These are phyloP conservation scores for Xylona heveae DNA, from an alignment of 495 filamentous ascomycete genomes.

Conservation along the genomic window DNA sequence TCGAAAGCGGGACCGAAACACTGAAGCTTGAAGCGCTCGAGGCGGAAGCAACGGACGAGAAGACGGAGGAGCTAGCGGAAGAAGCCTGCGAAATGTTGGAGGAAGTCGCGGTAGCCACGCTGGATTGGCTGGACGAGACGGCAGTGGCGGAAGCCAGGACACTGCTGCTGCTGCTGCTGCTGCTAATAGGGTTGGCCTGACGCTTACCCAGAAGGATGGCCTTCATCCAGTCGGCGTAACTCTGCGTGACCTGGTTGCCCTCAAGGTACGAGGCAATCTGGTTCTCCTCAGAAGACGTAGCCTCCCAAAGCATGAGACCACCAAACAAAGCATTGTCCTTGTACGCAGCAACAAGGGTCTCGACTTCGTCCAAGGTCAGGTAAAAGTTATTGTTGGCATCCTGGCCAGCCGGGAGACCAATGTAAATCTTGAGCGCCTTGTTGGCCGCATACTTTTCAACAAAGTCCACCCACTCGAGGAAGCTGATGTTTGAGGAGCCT, in stretches of 20 bases:
- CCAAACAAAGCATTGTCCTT: slow-evolving; percentile 37
- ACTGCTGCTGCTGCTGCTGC: not conserved
- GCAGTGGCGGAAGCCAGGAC: not conserved
- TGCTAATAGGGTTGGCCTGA: not conserved
- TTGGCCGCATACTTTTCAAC: slow-evolving; percentile 11
- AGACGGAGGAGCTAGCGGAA: not conserved
- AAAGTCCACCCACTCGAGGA: slow-evolving; percentile 17
- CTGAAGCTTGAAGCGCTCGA: not conserved
- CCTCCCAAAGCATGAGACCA: slow-evolving; percentile 57
- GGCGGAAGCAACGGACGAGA: too few species aligned
- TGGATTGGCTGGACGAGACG: not conserved
- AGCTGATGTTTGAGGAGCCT: slow-evolving; percentile 17
- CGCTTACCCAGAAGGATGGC: slow-evolving; percentile 12
- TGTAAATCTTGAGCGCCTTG: slow-evolving; percentile 22
- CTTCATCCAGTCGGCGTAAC: slow-evolving; percentile 23
- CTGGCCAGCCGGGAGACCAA: slow-evolving; percentile 15
- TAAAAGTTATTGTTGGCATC: slow-evolving; percentile 19
- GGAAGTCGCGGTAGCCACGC: not conserved
- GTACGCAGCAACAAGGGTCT: slow-evolving; percentile 24
- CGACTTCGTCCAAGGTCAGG: slow-evolving; percentile 24
- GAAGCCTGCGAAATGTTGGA: not conserved
- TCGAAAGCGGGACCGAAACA: not conserved
- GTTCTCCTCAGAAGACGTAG: slow-evolving; percentile 30
- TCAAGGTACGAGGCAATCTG: too few species aligned
- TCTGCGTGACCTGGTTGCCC: too few species aligned